Percentiles rank a stretch among this genome's conserved stretches.
Evolutionary conservation across 768 basidiomycete species (phyloP).

Genomic region (Pisolithus tinctorius): DNA sequence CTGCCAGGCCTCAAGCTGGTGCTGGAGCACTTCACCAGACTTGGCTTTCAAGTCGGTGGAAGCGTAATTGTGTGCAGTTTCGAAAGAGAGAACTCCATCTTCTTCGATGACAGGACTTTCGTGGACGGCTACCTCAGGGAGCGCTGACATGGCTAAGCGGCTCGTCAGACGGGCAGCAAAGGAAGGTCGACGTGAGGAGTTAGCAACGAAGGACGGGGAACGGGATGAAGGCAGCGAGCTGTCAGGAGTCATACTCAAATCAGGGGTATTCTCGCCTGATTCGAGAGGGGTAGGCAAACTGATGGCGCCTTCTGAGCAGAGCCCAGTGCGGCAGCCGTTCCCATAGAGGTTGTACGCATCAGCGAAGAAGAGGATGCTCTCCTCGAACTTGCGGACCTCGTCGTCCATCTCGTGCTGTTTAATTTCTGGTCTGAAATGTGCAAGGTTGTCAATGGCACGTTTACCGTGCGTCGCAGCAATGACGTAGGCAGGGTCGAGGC

Average conservation of each 20-base stretch:
- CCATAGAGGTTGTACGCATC: conserved; percentile 48
- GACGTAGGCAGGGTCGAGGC: conserved; percentile 58
- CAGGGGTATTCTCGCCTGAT: conserved; percentile 38
- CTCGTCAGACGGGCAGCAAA: conserved; percentile 35
- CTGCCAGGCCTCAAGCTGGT: conserved; percentile 5
- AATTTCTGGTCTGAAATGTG: conserved; percentile 52
- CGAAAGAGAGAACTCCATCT: too few species aligned
- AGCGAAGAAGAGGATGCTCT: conserved; percentile 58
- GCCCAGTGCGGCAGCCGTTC: too few species aligned
- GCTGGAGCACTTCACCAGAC: too few species aligned
- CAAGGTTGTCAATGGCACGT: conserved; percentile 69
- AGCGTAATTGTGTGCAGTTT: too few species aligned
- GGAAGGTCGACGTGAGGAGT: conserved; percentile 38
- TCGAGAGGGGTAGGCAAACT: conserved; percentile 10
- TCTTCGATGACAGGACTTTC: too few species aligned
- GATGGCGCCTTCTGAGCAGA: too few species aligned
- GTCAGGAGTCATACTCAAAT: conserved; percentile 27
- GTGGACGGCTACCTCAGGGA: too few species aligned
- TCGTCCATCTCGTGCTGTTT: conserved; percentile 48
- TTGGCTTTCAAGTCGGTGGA: too few species aligned
- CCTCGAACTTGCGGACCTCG: conserved; percentile 57
- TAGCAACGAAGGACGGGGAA: conserved; percentile 32
- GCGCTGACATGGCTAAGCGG: too few species aligned
- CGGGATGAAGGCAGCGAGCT: conserved; percentile 39
- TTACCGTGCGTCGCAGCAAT: conserved; percentile 76